Evolutionary conservation across 164 flowering plant species (phyloP), one percentile per base, ranked within the genome.

Genomic region (Cinnamomum micranthum): DNA sequence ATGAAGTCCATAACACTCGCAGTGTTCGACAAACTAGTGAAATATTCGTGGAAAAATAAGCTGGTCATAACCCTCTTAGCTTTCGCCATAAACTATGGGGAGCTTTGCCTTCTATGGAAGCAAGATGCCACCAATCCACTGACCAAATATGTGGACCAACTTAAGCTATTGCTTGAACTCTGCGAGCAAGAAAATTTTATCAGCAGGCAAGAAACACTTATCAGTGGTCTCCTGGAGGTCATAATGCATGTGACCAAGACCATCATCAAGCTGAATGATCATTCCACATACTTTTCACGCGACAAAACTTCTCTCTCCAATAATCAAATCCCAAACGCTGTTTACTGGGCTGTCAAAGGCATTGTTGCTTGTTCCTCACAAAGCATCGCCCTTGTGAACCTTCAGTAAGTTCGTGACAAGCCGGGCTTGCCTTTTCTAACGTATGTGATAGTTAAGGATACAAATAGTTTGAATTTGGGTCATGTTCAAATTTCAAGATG

Each of bases 111-210:
- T 50, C 78, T 82, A 0, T 78, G 83, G 4, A 86, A 83, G 65
- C 74, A 73, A 19, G 75, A 79, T 47, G n/a, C 83, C 2, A 22
- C 80, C 28, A 77, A 87, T 74, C 79, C 76, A 3, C 77, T 87
- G 3, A 86, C 87, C 76, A 82, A 82, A 51, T 81, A 88, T 1
- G 71, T 87, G 52, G 82, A 83, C 0, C 75, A 78, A 52, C 84
- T 87, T 11, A 87, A 82, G 78, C 81, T 77, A 47, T 12, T 90
- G 11, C 93, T 93, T 0, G 92, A 90, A 6, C 78, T 84, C 25
- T 11, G 35, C 35, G 35, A 31, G 35, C 35, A 0, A 31, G 35
- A 31, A 31, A 31, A 6, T 31, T 4, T 31, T 13, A 78, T 84
- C 25, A 28, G 89, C 84, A 41, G 82, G 70, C 1, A 66, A 75